phyloP scores from a whole-genome alignment of 805 yeast genomes.

The Pachysolen tannophilus region DNA sequence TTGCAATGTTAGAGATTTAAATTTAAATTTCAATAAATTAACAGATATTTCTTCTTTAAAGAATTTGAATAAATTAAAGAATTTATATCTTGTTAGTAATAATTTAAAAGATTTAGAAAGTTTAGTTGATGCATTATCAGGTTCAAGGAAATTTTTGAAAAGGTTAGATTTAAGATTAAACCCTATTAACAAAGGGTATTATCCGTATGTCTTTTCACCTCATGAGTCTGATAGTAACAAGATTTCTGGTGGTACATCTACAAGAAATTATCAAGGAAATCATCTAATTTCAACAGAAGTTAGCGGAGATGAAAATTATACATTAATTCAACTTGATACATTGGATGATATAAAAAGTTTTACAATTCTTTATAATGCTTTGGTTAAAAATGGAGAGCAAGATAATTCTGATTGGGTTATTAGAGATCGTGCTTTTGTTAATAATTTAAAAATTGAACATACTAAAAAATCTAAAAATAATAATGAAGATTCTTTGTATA shows the following conservation, averaged over 20 bases:
- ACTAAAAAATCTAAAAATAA: background rate
- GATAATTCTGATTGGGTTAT: constrained; percentile 24
- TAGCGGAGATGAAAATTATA: too few species aligned
- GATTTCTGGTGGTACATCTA: constrained; percentile 2
- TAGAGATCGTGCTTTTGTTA: constrained; percentile 27
- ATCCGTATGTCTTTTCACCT: constrained; percentile 47
- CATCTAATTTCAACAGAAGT: background rate
- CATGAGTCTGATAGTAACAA: constrained; percentile 19
- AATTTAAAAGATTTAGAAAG: constrained; percentile 26
- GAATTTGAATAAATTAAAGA: constrained; percentile 26
- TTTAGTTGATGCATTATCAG: constrained; percentile 24
- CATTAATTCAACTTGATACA: constrained; percentile 25
- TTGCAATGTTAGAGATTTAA: constrained; percentile 39
- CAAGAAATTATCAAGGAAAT: background rate
- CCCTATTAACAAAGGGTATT: constrained; percentile 36
- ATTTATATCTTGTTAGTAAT: constrained; percentile 38
- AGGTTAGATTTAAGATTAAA: constrained; percentile 42
- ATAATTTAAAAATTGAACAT: constrained; percentile 11
- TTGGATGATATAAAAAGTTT: constrained; percentile 36
- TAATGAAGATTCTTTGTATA: background rate
- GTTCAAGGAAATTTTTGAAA: constrained; percentile 24
- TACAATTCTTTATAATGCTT: constrained; percentile 28
- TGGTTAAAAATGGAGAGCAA: constrained; percentile 20
- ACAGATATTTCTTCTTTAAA: constrained; percentile 26
- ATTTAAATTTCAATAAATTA: constrained; percentile 42